A percentile compares a stretch with the other conserved stretches of the same genome.
phyloP scores from a whole-genome alignment of 2,329 filamentous ascomycete species.

The Verticillium tricorpus region DNA sequence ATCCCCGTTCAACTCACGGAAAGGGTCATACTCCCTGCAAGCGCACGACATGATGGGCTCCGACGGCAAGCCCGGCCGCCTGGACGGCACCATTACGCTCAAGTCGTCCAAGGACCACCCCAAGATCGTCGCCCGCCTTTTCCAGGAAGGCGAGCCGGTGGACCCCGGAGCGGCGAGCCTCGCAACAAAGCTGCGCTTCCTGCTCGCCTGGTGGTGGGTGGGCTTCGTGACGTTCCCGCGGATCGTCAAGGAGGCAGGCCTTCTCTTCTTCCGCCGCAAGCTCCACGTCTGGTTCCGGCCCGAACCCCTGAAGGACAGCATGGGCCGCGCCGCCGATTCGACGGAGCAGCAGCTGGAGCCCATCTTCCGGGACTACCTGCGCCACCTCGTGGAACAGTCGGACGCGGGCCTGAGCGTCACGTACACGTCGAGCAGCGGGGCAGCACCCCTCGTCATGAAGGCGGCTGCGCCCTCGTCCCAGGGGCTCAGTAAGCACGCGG shows the following conservation, averaged over 20 bases:
- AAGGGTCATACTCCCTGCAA: slow-evolving; percentile 48
- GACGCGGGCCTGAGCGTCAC: slow-evolving; percentile 40
- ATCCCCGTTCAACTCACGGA: slow-evolving; percentile 66
- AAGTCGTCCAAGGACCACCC: slow-evolving; percentile 53
- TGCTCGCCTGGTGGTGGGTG: slow-evolving; percentile 61
- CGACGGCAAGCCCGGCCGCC: slow-evolving; percentile 25
- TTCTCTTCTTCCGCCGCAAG: slow-evolving; percentile 50
- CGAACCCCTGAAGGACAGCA: slow-evolving; percentile 53
- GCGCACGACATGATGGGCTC: slow-evolving; percentile 40
- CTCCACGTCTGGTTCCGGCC: slow-evolving; percentile 63
- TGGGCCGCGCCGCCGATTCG: slow-evolving; percentile 46
- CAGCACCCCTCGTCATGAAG: slow-evolving; percentile 5
- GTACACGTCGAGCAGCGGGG: slow-evolving; percentile 50
- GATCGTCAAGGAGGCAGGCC: slow-evolving; percentile 56
- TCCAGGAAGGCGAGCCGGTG: slow-evolving; percentile 44
- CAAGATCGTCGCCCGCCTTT: slow-evolving; percentile 59
- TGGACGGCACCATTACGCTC: slow-evolving; percentile 59
- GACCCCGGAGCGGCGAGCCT: slow-evolving; percentile 43
- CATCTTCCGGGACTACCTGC: slow-evolving; percentile 43
- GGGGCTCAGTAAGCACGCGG: not conserved
- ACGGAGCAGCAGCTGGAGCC: slow-evolving; percentile 43
- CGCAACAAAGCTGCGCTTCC: slow-evolving; percentile 38
- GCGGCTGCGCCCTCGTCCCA: slow-evolving; percentile 9
- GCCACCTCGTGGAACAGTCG: slow-evolving; percentile 42
- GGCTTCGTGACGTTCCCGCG: slow-evolving; percentile 62